Evolutionary conservation across 1,284 basidiomycete genomes (phyloP).

Genomic region (Melampsora larici-populina): DNA sequence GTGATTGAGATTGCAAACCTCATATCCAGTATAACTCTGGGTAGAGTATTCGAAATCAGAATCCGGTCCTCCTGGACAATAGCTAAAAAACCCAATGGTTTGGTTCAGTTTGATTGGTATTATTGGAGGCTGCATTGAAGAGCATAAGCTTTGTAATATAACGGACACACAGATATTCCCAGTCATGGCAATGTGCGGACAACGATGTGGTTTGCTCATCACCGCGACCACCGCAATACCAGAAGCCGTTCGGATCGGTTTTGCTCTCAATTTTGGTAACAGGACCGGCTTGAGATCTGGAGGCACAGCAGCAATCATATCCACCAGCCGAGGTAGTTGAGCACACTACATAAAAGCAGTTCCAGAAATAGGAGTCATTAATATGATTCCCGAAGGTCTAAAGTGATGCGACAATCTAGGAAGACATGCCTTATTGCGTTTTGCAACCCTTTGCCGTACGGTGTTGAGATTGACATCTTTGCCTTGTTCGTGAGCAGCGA

Average conservation of each 20-base stretch:
- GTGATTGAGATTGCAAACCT: slow-evolving; percentile 53
- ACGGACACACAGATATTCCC: slow-evolving; percentile 97
- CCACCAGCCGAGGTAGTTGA: slow-evolving; percentile 77
- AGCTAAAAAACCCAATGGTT: slow-evolving; percentile 60
- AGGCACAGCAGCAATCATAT: slow-evolving; percentile 97
- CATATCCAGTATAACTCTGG: slow-evolving; percentile 87
- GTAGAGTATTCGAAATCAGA: slow-evolving; percentile 99
- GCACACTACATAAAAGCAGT: slow-evolving; percentile 7
- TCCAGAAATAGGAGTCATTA: background rate
- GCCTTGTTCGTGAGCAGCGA: slow-evolving; percentile 75
- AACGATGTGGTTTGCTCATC: slow-evolving; percentile 99
- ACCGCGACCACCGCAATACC: slow-evolving; percentile 98
- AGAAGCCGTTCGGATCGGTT: slow-evolving; percentile 95
- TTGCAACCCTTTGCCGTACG: slow-evolving; percentile 80
- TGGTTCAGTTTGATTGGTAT: background rate
- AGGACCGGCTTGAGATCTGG: slow-evolving; percentile 92
- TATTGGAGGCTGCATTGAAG: background rate
- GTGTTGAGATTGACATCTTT: slow-evolving; percentile 73
- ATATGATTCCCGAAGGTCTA: background rate
- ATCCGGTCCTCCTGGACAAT: slow-evolving; percentile 98
- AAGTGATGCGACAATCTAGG: slow-evolving; percentile 48
- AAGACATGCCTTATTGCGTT: slow-evolving; percentile 78
- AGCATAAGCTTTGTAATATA: background rate
- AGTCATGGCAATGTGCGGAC: slow-evolving; percentile 99
- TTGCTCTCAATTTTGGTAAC: slow-evolving; percentile 82